phyloP scores from a whole-genome alignment of 2,329 filamentous ascomycete genomes.

The Leptoxyphium fumago region DNA sequence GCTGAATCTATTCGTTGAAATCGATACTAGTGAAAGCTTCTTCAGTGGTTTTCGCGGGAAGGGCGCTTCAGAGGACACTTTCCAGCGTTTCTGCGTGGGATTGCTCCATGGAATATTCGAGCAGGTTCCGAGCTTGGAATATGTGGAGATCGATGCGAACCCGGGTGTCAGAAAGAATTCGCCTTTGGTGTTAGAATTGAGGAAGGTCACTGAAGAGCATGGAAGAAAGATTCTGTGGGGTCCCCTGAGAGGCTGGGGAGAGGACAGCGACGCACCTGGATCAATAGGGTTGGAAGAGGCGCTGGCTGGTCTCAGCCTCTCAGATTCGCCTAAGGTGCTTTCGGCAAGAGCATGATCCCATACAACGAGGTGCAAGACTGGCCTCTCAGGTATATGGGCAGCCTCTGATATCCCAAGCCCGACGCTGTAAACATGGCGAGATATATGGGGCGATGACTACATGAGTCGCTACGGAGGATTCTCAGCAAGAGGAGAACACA shows the following conservation, averaged over 20 bases:
- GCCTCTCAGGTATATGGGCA: neutral
- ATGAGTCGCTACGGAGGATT: too few species aligned
- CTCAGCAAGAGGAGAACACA: too few species aligned
- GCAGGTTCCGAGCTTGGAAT: slow-evolving; percentile 40
- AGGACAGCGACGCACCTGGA: slow-evolving; percentile 27
- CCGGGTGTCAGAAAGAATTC: slow-evolving; percentile 49
- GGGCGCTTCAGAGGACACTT: slow-evolving; percentile 47
- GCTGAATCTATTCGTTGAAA: slow-evolving; percentile 55
- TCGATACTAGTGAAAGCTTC: slow-evolving; percentile 48
- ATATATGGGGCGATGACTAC: too few species aligned
- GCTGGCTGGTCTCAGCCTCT: slow-evolving; percentile 6
- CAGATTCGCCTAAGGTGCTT: neutral
- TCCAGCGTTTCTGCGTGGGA: slow-evolving; percentile 48
- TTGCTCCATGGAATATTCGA: slow-evolving; percentile 44
- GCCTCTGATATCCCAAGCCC: neutral
- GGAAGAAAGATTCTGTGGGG: slow-evolving; percentile 51
- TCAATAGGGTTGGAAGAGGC: slow-evolving; percentile 6
- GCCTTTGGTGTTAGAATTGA: slow-evolving; percentile 47
- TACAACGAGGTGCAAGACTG: neutral
- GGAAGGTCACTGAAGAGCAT: slow-evolving; percentile 36
- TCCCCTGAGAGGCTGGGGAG: slow-evolving; percentile 50
- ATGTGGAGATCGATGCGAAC: slow-evolving; percentile 57
- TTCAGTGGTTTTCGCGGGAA: slow-evolving; percentile 50
- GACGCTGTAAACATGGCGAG: too few species aligned
- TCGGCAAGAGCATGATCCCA: neutral